phyloP scores from a whole-genome alignment of 129 eudicot species.

The Flaveria linearis region DNA sequence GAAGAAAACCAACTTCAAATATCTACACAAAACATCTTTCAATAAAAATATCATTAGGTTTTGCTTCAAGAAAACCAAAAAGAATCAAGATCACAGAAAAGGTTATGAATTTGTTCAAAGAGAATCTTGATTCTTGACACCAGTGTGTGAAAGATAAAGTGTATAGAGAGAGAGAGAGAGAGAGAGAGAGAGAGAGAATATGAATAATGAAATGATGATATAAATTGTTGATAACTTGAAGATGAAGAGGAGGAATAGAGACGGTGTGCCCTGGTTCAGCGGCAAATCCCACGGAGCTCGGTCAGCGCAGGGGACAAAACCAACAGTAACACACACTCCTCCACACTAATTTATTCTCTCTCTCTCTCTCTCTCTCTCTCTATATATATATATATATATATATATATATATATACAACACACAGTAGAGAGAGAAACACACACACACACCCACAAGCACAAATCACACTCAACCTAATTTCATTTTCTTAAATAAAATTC shows the following conservation, averaged over 20 bases:
- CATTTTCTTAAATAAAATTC: background rate
- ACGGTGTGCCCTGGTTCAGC: conserved; percentile 73
- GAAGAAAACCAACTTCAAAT: conserved; percentile 33
- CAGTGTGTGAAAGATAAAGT: conserved; percentile 34
- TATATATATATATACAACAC: too few species aligned
- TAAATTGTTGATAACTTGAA: conserved; percentile 29
- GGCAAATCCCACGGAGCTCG: conserved; percentile 93
- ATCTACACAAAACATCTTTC: conserved; percentile 38
- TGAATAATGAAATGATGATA: conserved; percentile 22
- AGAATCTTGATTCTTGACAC: conserved; percentile 55
- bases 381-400: too few species aligned
- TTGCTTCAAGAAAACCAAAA: conserved; percentile 36
- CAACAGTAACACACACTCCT: conserved; percentile 59
- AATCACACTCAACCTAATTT: conserved; percentile 48
- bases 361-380: conserved; percentile 25
- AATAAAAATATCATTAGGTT: conserved; percentile 24
- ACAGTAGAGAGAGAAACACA: conserved; percentile 36
- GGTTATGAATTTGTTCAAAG: conserved; percentile 47
- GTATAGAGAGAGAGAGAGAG: conserved; percentile 19
- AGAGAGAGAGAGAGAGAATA: background rate
- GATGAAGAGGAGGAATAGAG: conserved; percentile 45
- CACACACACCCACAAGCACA: background rate
- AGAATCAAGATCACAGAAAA: conserved; percentile 53
- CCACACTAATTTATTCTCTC: conserved; percentile 65
- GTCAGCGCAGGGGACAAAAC: conserved; percentile 88